Conservation (phyloP, 176 grass and related monocot genomes). For the Carex kokanica region DNA sequence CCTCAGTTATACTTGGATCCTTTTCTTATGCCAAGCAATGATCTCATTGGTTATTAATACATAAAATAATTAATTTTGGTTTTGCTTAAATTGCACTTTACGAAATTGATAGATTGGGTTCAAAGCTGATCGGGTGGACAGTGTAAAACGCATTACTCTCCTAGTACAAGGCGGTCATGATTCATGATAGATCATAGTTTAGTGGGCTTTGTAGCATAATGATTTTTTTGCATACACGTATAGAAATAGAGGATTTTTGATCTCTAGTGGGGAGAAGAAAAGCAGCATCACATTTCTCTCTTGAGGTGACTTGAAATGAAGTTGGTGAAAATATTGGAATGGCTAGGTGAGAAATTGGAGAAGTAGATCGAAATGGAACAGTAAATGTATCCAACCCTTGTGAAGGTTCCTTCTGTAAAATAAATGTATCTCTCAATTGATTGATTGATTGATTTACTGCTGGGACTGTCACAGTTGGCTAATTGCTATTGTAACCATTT, state of each 20-base stretch:
- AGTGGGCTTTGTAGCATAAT: slow-evolving; percentile 3
- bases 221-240: neutral
- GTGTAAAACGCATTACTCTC: slow-evolving; percentile 77
- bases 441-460: slow-evolving; percentile 19
- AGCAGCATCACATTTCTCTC: neutral
- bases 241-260: slow-evolving; percentile 28
- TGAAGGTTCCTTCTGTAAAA: slow-evolving; percentile 27
- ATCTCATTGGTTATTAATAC: neutral
- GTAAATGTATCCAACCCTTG: neutral
- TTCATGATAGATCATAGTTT: slow-evolving; percentile 48
- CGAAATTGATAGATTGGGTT: slow-evolving; percentile 65
- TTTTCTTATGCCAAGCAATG: neutral
- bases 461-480: neutral
- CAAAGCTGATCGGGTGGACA: slow-evolving; percentile 82
- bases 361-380: slow-evolving; percentile 11
- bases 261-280: slow-evolving; percentile 14
- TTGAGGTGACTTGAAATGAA: slow-evolving; percentile 10
- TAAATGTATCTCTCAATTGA: slow-evolving; percentile 27
- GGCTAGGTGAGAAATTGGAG: slow-evolving; percentile 10
- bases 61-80: neutral
- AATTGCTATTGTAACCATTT: slow-evolving; percentile 7
- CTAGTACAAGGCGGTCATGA: slow-evolving; percentile 83
- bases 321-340: neutral
- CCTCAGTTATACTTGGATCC: neutral
- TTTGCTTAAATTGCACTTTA: slow-evolving; percentile 1